A percentile compares a stretch with the other conserved stretches of the same genome.
Evolutionary conservation across 2,329 filamentous ascomycete genomes (phyloP).

Genomic region (Fusarium pininemorale): DNA sequence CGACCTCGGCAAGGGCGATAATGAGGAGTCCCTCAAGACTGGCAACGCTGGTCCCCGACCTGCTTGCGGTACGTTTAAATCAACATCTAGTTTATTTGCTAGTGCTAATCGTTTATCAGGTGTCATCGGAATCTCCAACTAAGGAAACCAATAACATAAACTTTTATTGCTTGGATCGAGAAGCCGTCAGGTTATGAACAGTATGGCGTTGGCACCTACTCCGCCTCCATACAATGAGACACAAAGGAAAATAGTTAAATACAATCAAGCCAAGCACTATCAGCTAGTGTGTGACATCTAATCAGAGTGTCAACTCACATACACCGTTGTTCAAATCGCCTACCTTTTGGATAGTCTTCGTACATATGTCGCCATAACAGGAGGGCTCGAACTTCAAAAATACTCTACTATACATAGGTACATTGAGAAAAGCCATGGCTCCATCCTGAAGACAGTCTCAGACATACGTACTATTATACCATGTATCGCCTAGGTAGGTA

Average conservation of each 20-base stretch:
- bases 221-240: neutral
- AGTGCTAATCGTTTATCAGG: slow-evolving; percentile 54
- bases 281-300: neutral
- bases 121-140: slow-evolving; percentile 89
- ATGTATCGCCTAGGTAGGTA: no score
- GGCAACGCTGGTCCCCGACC: slow-evolving; percentile 94
- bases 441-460: neutral
- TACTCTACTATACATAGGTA: neutral
- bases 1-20: slow-evolving; percentile 90
- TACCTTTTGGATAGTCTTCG: neutral
- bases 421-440: neutral
- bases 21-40: slow-evolving; percentile 97
- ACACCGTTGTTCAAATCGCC: neutral
- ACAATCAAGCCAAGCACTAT: slow-evolving; percentile 21
- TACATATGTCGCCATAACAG: slow-evolving; percentile 2
- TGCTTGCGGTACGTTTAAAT: slow-evolving; percentile 79
- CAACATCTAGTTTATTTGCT: neutral
- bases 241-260: slow-evolving; percentile 28
- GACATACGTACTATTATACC: slow-evolving; percentile 7
- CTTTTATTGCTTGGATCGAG: slow-evolving; percentile 6
- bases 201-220: neutral
- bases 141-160: slow-evolving; percentile 48
- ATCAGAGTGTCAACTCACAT: neutral
- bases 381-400: neutral
- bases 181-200: neutral